Evolutionary conservation across 441 rosid species (phyloP).

Genomic region (Pelargonium cotyledonis): DNA sequence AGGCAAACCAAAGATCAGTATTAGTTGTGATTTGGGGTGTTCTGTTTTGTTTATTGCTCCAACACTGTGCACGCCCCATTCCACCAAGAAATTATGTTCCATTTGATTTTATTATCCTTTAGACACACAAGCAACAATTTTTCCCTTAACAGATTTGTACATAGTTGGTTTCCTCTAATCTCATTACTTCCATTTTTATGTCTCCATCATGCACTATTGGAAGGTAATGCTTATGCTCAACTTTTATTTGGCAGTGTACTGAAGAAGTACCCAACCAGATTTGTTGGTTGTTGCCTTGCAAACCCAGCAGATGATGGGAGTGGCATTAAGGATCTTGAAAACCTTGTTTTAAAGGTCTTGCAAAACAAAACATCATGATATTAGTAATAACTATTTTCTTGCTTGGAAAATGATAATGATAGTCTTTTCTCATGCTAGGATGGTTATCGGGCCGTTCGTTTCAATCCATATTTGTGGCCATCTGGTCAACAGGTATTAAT

Average conservation of each 20-base stretch:
- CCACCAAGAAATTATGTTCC: background rate
- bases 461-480: constrained; percentile 92
- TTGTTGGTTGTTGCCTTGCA: constrained; percentile 89
- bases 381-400: constrained; percentile 4
- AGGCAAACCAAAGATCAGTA: background rate
- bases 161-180: constrained; percentile 3
- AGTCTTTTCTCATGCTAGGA: constrained; percentile 40
- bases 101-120: background rate
- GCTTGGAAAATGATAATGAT: constrained; percentile 18
- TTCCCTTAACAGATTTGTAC: background rate
- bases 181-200: constrained; percentile 8
- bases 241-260: constrained; percentile 43
- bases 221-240: constrained; percentile 8
- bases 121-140: background rate
- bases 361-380: constrained; percentile 11
- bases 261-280: constrained; percentile 69
- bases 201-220: constrained; percentile 2
- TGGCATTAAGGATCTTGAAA: constrained; percentile 66
- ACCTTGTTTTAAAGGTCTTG: constrained; percentile 67
- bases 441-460: constrained; percentile 77
- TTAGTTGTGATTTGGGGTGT: background rate
- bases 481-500: constrained; percentile 62
- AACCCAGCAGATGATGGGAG: constrained; percentile 85
- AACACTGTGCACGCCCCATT: background rate
- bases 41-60: background rate